Percentiles rank a stretch among this genome's conserved stretches.
These are phyloP conservation scores for Cafeteria roenbergensis DNA, from an alignment of 108 stramenopile species.

Conservation along the genomic window DNA sequence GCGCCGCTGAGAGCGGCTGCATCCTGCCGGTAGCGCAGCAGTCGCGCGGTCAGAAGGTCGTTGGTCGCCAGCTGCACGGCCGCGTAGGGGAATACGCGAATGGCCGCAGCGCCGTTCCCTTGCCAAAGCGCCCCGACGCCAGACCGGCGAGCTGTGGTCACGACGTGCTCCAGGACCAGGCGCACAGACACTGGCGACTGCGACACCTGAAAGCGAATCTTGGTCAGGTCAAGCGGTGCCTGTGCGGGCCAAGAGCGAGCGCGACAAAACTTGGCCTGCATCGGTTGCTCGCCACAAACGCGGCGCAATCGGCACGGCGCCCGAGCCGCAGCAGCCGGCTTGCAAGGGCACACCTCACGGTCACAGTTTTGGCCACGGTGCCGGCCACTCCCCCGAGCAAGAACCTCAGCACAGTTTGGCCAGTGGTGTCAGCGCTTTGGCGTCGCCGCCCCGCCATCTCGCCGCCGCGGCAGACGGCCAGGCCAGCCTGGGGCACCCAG, in stretches of 20 bases:
- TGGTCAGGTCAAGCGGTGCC: conserved; percentile 37
- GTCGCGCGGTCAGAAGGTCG: conserved; percentile 60
- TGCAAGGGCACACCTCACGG: too few relatives aligned
- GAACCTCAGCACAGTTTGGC: background rate
- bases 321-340: too few relatives aligned
- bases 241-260: too few relatives aligned
- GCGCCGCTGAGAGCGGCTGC: conserved; percentile 23
- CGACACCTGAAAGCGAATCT: conserved; percentile 40
- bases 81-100: conserved; percentile 85
- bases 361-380: conserved; percentile 34
- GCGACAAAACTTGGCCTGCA: too few relatives aligned
- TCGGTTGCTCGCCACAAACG: too few relatives aligned
- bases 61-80: conserved; percentile 94
- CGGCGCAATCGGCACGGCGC: too few relatives aligned
- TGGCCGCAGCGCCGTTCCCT: conserved; percentile 82
- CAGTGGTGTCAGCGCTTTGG: too few relatives aligned
- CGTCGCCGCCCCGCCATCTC: too few relatives aligned
- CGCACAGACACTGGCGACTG: conserved; percentile 25
- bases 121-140: conserved; percentile 74
- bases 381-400: conserved; percentile 34
- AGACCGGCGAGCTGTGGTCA: conserved; percentile 42
- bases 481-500: too few relatives aligned
- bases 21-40: conserved; percentile 43
- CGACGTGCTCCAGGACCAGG: conserved; percentile 9
- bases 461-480: too few relatives aligned